These are phyloP conservation scores for Pleurotus citrinopileatus DNA, from an alignment of 768 basidiomycete species.

Conservation along the genomic window DNA sequence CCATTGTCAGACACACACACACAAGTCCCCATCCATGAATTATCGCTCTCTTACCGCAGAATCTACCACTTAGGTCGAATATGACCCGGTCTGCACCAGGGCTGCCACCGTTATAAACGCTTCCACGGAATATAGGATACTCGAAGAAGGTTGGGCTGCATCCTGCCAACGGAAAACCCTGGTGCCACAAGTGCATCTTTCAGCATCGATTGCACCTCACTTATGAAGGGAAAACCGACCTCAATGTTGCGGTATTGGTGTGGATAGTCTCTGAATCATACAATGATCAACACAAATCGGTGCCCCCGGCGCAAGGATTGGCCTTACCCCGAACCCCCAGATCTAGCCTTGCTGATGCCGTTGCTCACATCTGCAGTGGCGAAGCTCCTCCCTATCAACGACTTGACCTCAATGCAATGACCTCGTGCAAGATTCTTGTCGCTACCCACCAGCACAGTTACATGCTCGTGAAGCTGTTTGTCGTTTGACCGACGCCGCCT, in stretches of 20 bases:
- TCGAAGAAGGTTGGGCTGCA: constrained; percentile 24
- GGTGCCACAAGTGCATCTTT: neutral
- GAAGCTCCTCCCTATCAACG: constrained; percentile 12
- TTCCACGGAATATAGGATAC: constrained; percentile 22
- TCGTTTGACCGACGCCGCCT: constrained; percentile 17
- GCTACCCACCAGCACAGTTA: constrained; percentile 19
- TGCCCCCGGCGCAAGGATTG: too few relatives aligned
- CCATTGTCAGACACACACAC: neutral
- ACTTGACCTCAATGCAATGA: neutral
- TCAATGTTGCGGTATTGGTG: constrained; percentile 25
- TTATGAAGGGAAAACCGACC: constrained; percentile 10
- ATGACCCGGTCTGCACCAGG: constrained; percentile 28
- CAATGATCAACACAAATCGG: too few relatives aligned
- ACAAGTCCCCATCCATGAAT: too few relatives aligned
- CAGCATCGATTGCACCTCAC: neutral
- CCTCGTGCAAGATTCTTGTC: neutral
- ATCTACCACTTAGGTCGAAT: constrained; percentile 20
- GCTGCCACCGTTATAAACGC: constrained; percentile 21
- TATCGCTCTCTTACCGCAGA: constrained; percentile 21
- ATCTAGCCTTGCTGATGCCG: constrained; percentile 17
- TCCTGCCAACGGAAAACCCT: constrained; percentile 23
- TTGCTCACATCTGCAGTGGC: constrained; percentile 17
- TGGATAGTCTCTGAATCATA: constrained; percentile 22
- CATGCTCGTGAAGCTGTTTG: constrained; percentile 18
- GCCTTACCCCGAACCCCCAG: constrained; percentile 21